Evolutionary conservation across 768 basidiomycete genomes (phyloP), one percentile per base, ranked within the genome.

Genomic region (Calvatia gigantea): DNA sequence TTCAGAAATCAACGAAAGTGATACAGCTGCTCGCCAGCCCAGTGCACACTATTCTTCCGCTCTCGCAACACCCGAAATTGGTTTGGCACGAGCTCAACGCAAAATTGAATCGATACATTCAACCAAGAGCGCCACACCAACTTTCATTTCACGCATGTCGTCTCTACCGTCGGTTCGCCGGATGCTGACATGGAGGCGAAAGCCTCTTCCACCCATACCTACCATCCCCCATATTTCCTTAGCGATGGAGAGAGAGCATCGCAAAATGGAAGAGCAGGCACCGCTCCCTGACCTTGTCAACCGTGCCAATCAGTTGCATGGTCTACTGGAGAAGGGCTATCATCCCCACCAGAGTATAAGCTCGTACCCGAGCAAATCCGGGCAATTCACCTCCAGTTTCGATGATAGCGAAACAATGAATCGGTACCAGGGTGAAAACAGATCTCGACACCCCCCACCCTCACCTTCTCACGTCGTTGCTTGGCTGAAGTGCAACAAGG

Each of bases 171-270:
- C 75, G 6, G 55, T 76, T 33, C 65, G 65, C 32, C 71, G 70
- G 28, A 63, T 71, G 33, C 61, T 79, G 47, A 58, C 66, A 29
- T 75, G 80, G 78, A 70, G 74, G 55, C 76, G 67, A 56, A 85
- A 85, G 63, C 82, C 83, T 3, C 67, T 86, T 14, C 84, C 85
- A 6, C 84, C 82, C 1, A 73, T 86, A 23, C 85, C 85, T 14
- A 69, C 67, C 17, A 73, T 82, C 12, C 77, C 82, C 2, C 67
- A 76, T 44, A 75, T 77, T 17, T 67, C 80, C 6, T 61, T 81
- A 31, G 66, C 73, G 2, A 64, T 65, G 11, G 79, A 80, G 57
- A 67, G 65, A 51, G 74, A 73, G 33, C 69, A 75, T 59, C 71
- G 72, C 42, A 73, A 70, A 54, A 67, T 65, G 42, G 85, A 85